Percentiles rank a stretch among this genome's conserved stretches.
Conservation (phyloP, 495 filamentous ascomycete species). For the Niebla homalea region DNA sequence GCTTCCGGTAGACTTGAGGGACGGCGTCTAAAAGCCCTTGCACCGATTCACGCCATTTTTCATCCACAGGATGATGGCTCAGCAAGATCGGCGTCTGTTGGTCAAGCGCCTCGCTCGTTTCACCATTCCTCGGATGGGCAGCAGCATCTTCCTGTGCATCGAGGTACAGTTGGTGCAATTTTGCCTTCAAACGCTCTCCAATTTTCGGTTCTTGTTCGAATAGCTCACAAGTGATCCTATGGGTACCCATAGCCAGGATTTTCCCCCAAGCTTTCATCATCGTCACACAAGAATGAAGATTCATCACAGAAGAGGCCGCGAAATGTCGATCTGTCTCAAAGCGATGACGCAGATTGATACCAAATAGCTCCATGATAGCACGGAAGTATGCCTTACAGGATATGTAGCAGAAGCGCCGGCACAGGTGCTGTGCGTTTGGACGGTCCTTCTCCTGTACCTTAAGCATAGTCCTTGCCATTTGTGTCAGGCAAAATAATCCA, state of each 20-base stretch:
- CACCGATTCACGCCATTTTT: not conserved
- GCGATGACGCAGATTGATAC: not conserved
- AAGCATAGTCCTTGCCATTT: not conserved
- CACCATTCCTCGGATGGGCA: not conserved
- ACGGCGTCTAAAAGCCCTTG: not conserved
- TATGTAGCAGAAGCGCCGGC: not conserved
- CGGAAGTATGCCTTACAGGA: not conserved
- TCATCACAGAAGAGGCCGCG: not conserved
- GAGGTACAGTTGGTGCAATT: not conserved
- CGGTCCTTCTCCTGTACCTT: not conserved
- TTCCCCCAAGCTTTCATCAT: not conserved
- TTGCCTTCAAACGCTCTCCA: not conserved
- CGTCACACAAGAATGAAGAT: not conserved
- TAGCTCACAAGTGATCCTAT: not conserved
- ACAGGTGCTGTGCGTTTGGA: not conserved
- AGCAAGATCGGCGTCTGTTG: not conserved
- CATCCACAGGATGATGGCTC: not conserved
- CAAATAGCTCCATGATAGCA: not conserved
- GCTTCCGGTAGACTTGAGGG: not conserved
- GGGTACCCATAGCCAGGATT: not conserved
- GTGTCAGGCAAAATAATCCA: not conserved
- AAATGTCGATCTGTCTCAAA: not conserved
- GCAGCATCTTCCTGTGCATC: not conserved
- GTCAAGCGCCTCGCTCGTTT: not conserved
- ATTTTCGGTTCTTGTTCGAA: not conserved